A percentile compares a stretch with the other conserved stretches of the same genome.
Evolutionary conservation across 2,329 filamentous ascomycete species (phyloP).

Genomic region (Colletotrichum limetticola): DNA sequence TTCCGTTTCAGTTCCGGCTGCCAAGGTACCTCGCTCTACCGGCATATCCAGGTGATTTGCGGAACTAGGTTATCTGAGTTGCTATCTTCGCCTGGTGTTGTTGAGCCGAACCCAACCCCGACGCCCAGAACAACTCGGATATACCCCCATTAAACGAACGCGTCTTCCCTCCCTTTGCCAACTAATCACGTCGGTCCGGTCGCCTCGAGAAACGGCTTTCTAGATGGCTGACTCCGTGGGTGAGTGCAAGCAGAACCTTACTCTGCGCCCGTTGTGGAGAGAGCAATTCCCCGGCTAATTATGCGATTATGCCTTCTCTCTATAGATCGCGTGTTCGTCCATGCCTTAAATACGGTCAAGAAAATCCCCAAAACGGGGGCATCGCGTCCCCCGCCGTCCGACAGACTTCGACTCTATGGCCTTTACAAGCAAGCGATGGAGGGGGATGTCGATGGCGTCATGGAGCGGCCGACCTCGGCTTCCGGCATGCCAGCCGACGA

Average conservation of each 20-base stretch:
- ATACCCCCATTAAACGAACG: slow-evolving; percentile 25
- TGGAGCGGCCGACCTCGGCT: slow-evolving; percentile 77
- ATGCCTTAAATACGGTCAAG: slow-evolving; percentile 98
- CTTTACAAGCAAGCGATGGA: slow-evolving; percentile 99
- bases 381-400: slow-evolving; percentile 84
- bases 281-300: slow-evolving; percentile 35
- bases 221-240: slow-evolving; percentile 53
- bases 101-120: slow-evolving; percentile 28
- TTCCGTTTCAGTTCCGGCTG: slow-evolving; percentile 10
- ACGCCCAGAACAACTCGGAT: slow-evolving; percentile 19
- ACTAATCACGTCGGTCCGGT: background rate
- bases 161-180: slow-evolving; percentile 5
- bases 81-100: slow-evolving; percentile 17
- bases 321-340: slow-evolving; percentile 95
- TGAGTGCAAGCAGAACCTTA: slow-evolving; percentile 39
- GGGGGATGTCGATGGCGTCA: slow-evolving; percentile 93
- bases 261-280: slow-evolving; percentile 37
- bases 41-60: slow-evolving; percentile 9
- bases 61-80: slow-evolving; percentile 20
- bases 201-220: slow-evolving; percentile 19
- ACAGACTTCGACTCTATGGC: slow-evolving; percentile 93
- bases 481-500: slow-evolving; percentile 62
- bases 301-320: slow-evolving; percentile 27
- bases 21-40: slow-evolving; percentile 7
- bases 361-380: slow-evolving; percentile 95